These are phyloP conservation scores for Apiospora rasikravindrae DNA, from an alignment of 2,329 filamentous ascomycete species.

Conservation along the genomic window DNA sequence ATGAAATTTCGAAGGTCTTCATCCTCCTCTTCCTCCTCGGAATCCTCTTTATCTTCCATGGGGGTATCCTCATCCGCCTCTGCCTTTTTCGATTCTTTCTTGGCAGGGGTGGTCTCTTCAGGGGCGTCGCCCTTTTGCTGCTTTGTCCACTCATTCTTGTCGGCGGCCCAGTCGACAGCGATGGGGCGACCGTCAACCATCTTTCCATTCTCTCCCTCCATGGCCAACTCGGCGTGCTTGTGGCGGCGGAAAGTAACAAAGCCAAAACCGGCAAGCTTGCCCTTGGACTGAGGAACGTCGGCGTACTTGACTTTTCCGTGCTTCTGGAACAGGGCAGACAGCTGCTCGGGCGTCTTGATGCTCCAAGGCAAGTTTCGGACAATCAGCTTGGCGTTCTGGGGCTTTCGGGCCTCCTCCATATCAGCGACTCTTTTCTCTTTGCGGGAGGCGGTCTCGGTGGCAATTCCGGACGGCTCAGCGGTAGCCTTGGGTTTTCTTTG, in stretches of 20 bases:
- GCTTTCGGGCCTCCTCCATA: slow-evolving; percentile 62
- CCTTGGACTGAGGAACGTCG: slow-evolving; percentile 79
- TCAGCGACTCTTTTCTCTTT: slow-evolving; percentile 65
- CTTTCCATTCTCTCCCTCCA: slow-evolving; percentile 86
- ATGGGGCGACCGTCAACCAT: slow-evolving; percentile 85
- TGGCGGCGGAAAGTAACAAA: slow-evolving; percentile 87
- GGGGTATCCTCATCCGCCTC: slow-evolving; percentile 34
- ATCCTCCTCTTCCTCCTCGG: slow-evolving; percentile 45
- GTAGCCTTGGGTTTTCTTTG: slow-evolving; percentile 57
- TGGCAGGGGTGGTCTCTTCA: slow-evolving; percentile 27
- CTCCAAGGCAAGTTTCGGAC: slow-evolving; percentile 96
- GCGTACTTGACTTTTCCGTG: slow-evolving; percentile 92
- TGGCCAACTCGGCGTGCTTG: slow-evolving; percentile 89
- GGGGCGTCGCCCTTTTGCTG: slow-evolving; percentile 50
- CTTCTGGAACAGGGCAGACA: slow-evolving; percentile 79
- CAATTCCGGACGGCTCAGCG: slow-evolving; percentile 22
- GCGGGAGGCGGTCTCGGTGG: slow-evolving; percentile 56
- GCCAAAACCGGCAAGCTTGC: slow-evolving; percentile 84
- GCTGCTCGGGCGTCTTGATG: slow-evolving; percentile 83
- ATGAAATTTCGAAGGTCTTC: slow-evolving; percentile 61
- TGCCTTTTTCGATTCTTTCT: slow-evolving; percentile 42
- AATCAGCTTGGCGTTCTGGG: slow-evolving; percentile 71
- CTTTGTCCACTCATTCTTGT: slow-evolving; percentile 84
- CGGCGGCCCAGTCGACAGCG: slow-evolving; percentile 96
- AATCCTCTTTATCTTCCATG: slow-evolving; percentile 37